phyloP scores from a whole-genome alignment of 768 basidiomycete species.

The Collybiopsis confluens region DNA sequence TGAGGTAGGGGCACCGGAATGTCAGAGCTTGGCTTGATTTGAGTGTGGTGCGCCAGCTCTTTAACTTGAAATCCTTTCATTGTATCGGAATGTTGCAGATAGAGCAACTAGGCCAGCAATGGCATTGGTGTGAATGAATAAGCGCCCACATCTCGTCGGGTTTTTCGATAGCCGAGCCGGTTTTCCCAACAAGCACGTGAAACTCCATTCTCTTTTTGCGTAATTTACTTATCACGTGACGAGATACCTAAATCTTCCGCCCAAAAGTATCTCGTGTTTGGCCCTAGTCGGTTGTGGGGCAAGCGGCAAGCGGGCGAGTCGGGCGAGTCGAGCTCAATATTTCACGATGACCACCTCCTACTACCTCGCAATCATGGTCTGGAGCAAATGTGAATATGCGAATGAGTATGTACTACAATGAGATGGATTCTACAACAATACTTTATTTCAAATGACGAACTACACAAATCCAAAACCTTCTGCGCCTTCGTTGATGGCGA shows the following conservation, averaged over 20 bases:
- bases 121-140: background rate
- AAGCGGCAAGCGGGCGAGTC: no score
- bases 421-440: slow-evolving; percentile 19
- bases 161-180: background rate
- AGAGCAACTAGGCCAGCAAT: background rate
- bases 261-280: no score
- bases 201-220: background rate
- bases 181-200: background rate
- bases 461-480: slow-evolving; percentile 84
- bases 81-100: background rate
- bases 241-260: no score
- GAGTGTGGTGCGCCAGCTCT: slow-evolving; percentile 64
- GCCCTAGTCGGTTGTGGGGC: no score
- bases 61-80: slow-evolving; percentile 82
- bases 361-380: no score
- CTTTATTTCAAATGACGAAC: slow-evolving; percentile 5
- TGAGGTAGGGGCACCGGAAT: slow-evolving; percentile 54
- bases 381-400: no score
- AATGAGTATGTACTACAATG: slow-evolving; percentile 3
- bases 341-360: background rate
- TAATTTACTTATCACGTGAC: no score
- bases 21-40: slow-evolving; percentile 48
- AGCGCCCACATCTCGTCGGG: background rate
- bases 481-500: slow-evolving; percentile 94
- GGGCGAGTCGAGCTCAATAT: background rate